Evolutionary conservation across 345 rosid genomes (phyloP).

Genomic region (Isatis tinctoria): DNA sequence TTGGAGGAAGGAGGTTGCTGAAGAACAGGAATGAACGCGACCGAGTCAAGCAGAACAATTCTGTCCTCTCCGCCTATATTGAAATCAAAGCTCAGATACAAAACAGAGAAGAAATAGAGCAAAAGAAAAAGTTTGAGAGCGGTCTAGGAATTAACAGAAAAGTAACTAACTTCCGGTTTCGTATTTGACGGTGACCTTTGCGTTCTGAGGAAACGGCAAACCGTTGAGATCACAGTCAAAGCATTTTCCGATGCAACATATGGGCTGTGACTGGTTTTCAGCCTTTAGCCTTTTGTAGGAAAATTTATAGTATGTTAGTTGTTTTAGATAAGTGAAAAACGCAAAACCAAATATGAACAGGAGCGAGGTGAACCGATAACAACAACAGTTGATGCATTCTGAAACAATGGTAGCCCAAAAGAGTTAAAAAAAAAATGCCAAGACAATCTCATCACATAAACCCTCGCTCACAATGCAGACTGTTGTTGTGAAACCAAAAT

Average conservation of each 20-base stretch:
- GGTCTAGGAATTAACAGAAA: background rate
- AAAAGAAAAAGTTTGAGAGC: background rate
- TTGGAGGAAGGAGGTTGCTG: conserved; percentile 52
- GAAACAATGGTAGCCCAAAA: too few relatives aligned
- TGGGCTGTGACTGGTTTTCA: conserved; percentile 43
- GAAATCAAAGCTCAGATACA: background rate
- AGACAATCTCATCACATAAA: too few relatives aligned
- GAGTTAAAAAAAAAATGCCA: too few relatives aligned
- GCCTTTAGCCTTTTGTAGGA: too few relatives aligned
- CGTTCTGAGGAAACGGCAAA: conserved; percentile 62
- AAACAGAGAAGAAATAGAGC: conserved; percentile 1
- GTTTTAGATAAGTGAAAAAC: too few relatives aligned
- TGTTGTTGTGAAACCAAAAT: too few relatives aligned
- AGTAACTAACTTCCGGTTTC: conserved; percentile 6
- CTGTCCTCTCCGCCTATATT: conserved; percentile 11
- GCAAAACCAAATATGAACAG: too few relatives aligned
- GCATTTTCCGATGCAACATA: conserved; percentile 44
- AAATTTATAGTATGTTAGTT: too few relatives aligned
- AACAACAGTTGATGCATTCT: too few relatives aligned
- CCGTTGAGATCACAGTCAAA: conserved; percentile 20
- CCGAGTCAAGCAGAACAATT: conserved; percentile 19
- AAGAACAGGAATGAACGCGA: conserved; percentile 47
- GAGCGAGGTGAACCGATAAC: too few relatives aligned
- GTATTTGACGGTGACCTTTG: conserved; percentile 32
- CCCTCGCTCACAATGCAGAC: too few relatives aligned